Base-by-base conservation (phyloP, 2,329 filamentous ascomycete genomes). In the Bipolaris victoriae region DNA sequence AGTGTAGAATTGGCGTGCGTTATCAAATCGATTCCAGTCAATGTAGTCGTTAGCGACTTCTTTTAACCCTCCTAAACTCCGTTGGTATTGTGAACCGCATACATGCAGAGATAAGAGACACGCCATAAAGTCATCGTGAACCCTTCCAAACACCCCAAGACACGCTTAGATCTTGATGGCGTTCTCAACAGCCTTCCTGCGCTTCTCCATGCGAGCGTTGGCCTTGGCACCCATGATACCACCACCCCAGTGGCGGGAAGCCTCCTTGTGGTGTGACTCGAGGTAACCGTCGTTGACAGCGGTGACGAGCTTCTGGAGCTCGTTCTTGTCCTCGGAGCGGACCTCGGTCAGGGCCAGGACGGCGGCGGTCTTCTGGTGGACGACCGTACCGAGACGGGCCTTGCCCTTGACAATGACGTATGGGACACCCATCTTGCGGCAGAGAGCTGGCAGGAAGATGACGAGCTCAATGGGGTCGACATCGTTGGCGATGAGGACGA, bases 341-440 rank as follows among this genome's bases (percentile, higher is more conserved):
- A 97, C 92, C 86, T 99, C 96, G 62, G 95, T 97, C 74, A 99
- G 79, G 74, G 95, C 95, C 72, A 98, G 86, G 71, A 97, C 95
- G 67, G 95, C 95, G 72, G 95, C 92, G 70, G 95, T 99, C 95
- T 99, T 99, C 90, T 99, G 97, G 90, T 99, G 94, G 70, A 99
- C 94, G 73, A 99, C 94, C 62, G 95, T 98, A 74, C 95, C 95
- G 76, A 99, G 91, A 84, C 95, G 90, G 72, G 95, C 95, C 91
- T 99, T 99, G 85, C 95, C 95, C 91, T 99, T 99, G 79, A 99
- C 88, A 75, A 99, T 98, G 79, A 93, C 95, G 82, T 98, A 99
- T 67, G 96, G 95, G 46, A 76, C 89, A 84, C 96, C 96, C 94
- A 99, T 99, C 91, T 99, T 99, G 83, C 94, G 91, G 91, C 95